Conservation (phyloP, 495 filamentous ascomycete species). For the Xylaria acuta region DNA sequence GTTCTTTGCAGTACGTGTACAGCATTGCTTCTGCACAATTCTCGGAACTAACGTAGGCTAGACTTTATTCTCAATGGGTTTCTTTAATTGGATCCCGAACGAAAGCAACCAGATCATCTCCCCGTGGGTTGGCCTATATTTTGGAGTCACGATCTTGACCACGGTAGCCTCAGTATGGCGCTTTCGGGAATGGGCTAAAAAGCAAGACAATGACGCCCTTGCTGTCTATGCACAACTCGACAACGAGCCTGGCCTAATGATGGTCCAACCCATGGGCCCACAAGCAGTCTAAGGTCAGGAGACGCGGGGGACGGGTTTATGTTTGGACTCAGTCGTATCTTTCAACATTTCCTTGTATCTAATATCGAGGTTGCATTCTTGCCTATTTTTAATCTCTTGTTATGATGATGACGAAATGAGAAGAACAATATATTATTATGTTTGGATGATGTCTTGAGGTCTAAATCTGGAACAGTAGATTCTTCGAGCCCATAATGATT, state of each 20-base stretch:
- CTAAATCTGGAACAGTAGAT: not conserved
- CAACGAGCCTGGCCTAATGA: not conserved
- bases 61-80: constrained; percentile 29
- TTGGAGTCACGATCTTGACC: constrained; percentile 9
- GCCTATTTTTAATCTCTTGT: not conserved
- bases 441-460: not conserved
- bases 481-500: not conserved
- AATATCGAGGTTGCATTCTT: not conserved
- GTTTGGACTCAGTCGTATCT: not conserved
- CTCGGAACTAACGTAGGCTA: constrained; percentile 3
- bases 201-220: not conserved
- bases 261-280: not conserved
- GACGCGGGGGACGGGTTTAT: not conserved
- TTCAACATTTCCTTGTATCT: not conserved
- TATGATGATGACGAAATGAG: not conserved
- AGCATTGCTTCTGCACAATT: not conserved
- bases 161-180: constrained; percentile 9
- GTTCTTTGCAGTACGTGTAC: constrained; percentile 27
- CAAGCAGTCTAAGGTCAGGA: not conserved
- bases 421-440: not conserved
- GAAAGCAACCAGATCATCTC: constrained; percentile 25
- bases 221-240: not conserved
- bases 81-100: constrained; percentile 26
- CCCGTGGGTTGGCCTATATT: constrained; percentile 23
- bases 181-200: constrained; percentile 2